Evolutionary conservation across 352 stramenopile species (phyloP).

Genomic region (Phytopythium oedochilum): DNA sequence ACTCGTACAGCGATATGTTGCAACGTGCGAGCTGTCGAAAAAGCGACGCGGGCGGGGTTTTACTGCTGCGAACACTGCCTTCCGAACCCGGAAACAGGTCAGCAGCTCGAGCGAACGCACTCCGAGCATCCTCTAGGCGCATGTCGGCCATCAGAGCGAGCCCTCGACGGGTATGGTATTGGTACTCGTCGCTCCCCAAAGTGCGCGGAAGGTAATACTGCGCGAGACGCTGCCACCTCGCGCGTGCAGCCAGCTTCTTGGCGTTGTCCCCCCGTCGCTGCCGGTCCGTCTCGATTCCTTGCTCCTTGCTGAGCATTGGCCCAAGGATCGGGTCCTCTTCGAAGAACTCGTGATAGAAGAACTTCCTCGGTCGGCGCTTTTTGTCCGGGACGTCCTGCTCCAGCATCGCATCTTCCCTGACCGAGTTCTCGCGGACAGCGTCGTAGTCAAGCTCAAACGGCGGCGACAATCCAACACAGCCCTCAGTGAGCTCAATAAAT

Average conservation of each 20-base stretch:
- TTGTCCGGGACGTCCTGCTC: constrained; percentile 31
- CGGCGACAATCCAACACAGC: constrained; percentile 8
- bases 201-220: constrained; percentile 32
- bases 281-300: neutral
- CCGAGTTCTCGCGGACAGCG: constrained; percentile 23
- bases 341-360: constrained; percentile 77
- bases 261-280: constrained; percentile 4
- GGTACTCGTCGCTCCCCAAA: constrained; percentile 21
- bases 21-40: constrained; percentile 41
- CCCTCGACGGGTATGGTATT: constrained; percentile 20
- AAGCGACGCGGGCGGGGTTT: constrained; percentile 18
- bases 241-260: constrained; percentile 20
- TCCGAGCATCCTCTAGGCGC: constrained; percentile 14
- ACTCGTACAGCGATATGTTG: constrained; percentile 33
- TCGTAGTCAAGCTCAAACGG: constrained; percentile 60
- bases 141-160: constrained; percentile 37
- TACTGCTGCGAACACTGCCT: neutral
- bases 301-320: constrained; percentile 11
- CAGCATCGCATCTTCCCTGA: constrained; percentile 21
- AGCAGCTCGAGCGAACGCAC: constrained; percentile 8
- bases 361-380: constrained; percentile 39
- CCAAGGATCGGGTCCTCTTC: constrained; percentile 48
- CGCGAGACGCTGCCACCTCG: constrained; percentile 40
- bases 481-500: constrained; percentile 26
- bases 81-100: constrained; percentile 1